phyloP scores from a whole-genome alignment of 768 basidiomycete species.

The Podaxis carcinomalis region DNA sequence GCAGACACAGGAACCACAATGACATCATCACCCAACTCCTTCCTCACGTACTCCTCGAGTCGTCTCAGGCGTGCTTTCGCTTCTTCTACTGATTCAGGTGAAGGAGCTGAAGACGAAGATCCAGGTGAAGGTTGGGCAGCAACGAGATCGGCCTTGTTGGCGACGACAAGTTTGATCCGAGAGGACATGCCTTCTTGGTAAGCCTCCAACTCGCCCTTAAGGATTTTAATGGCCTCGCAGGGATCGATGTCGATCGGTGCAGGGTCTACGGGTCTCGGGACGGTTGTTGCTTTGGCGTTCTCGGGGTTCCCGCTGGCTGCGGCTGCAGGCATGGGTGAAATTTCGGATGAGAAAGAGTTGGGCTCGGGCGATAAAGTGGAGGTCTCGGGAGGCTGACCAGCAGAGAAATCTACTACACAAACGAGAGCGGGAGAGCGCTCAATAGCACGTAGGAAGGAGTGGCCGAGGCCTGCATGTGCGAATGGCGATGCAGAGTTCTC shows the following conservation, averaged over 20 bases:
- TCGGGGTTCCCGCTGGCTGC: neutral
- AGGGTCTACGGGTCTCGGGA: neutral
- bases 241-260: conserved; percentile 36
- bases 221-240: conserved; percentile 68
- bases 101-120: conserved; percentile 25
- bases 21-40: conserved; percentile 42
- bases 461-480: conserved; percentile 71
- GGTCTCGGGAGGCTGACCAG: conserved; percentile 23
- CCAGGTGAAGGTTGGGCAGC: conserved; percentile 26
- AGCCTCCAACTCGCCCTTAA: conserved; percentile 80
- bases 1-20: conserved; percentile 83
- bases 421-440: conserved; percentile 87
- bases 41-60: conserved; percentile 53
- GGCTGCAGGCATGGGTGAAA: no score
- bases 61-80: conserved; percentile 53
- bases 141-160: conserved; percentile 93
- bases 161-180: conserved; percentile 77
- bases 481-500: conserved; percentile 43
- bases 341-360: neutral
- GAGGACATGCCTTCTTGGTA: conserved; percentile 75
- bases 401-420: conserved; percentile 88
- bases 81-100: conserved; percentile 41
- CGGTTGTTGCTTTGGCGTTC: neutral
- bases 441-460: conserved; percentile 89
- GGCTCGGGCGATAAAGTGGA: neutral